Evolutionary conservation across 2,329 filamentous ascomycete genomes (phyloP).

Genomic region (Dactylellina leptospora): DNA sequence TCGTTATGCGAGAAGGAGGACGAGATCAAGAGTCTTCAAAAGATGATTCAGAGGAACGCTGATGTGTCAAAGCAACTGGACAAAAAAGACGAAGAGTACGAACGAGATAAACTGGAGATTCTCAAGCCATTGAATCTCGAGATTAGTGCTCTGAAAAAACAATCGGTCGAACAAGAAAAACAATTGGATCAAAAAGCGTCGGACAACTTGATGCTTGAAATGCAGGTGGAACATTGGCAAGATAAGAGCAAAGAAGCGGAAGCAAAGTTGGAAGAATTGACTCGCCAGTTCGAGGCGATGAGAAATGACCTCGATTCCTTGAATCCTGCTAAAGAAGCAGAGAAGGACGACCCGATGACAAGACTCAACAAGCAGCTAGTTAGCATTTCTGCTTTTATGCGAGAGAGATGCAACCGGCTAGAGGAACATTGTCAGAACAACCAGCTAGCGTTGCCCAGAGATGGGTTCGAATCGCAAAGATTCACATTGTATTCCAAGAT

Average conservation of each 20-base stretch:
- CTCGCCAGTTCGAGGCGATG: background rate
- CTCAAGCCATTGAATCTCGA: background rate
- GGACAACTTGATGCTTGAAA: background rate
- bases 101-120: background rate
- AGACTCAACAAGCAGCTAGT: background rate
- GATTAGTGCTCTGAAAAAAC: background rate
- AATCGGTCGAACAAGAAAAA: background rate
- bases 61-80: too few species aligned
- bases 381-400: background rate
- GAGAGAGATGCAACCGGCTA: background rate
- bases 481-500: too few species aligned
- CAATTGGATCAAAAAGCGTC: background rate
- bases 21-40: background rate
- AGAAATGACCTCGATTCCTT: background rate
- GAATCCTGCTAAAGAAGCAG: background rate
- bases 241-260: background rate
- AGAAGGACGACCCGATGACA: too few species aligned
- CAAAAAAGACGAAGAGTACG: background rate
- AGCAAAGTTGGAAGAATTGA: background rate
- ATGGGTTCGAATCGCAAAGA: background rate
- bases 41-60: too few species aligned
- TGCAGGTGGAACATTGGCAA: background rate
- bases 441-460: background rate
- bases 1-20: background rate
- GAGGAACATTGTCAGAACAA: background rate